These are phyloP conservation scores for Neurospora tetrasperma DNA, from an alignment of 495 filamentous ascomycete species.

Conservation along the genomic window DNA sequence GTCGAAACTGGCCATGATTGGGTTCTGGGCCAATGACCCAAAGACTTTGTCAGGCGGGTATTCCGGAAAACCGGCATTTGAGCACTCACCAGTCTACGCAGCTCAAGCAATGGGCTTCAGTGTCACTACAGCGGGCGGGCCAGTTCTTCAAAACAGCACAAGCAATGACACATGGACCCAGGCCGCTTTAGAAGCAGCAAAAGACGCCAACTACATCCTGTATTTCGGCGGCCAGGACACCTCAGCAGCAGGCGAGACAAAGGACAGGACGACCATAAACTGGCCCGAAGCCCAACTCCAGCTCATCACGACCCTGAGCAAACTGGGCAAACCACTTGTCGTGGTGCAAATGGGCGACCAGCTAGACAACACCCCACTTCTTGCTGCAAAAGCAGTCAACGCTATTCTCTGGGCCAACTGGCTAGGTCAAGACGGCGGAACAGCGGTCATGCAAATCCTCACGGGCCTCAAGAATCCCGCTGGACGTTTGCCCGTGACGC, in stretches of 20 bases:
- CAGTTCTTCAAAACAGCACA: conserved; percentile 35
- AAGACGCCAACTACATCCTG: conserved; percentile 30
- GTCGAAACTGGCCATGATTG: conserved; percentile 22
- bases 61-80: conserved; percentile 24
- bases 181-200: conserved; percentile 28
- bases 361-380: conserved; percentile 44
- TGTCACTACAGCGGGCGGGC: conserved; percentile 17
- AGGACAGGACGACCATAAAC: conserved; percentile 31
- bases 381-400: conserved; percentile 37
- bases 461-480: conserved; percentile 43
- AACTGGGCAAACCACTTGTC: conserved; percentile 30
- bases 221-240: conserved; percentile 37
- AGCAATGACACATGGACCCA: conserved; percentile 50
- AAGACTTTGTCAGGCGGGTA: conserved; percentile 31
- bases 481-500: conserved; percentile 52
- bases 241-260: conserved; percentile 28
- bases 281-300: conserved; percentile 35
- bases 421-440: conserved; percentile 48
- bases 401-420: conserved; percentile 44
- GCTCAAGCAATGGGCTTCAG: conserved; percentile 22
- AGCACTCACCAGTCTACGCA: conserved; percentile 22
- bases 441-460: conserved; percentile 41
- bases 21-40: conserved; percentile 26
- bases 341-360: conserved; percentile 43
- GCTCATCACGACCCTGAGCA: conserved; percentile 28